A percentile compares a stretch with the other conserved stretches of the same genome.
Conservation (phyloP, 306 rosid species). For the Vigna hirtella region DNA sequence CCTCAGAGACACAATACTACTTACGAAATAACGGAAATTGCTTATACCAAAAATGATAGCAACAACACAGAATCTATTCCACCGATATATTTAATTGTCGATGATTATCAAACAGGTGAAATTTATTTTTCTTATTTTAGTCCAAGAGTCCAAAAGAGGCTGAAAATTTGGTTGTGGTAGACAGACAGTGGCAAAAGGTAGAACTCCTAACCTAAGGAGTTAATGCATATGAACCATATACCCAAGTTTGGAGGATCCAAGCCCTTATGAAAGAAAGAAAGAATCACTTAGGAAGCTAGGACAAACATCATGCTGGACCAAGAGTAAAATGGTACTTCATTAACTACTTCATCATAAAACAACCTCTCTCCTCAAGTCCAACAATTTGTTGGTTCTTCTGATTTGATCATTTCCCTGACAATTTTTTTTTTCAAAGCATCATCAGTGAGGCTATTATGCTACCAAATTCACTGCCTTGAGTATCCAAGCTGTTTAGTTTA, state of each 20-base stretch:
- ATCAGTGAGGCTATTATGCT: no score
- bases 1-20: not conserved
- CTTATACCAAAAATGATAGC: constrained; percentile 6
- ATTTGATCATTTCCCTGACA: not conserved
- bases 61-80: not conserved
- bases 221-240: not conserved
- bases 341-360: not conserved
- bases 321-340: not conserved
- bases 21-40: not conserved
- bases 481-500: no score
- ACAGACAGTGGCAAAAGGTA: not conserved
- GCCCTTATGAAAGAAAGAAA: not conserved
- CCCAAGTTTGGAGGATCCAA: not conserved
- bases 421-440: not conserved
- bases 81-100: not conserved
- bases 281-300: constrained; percentile 10
- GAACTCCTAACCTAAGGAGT: constrained; percentile 9
- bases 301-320: not conserved
- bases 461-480: no score
- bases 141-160: not conserved
- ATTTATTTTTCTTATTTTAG: not conserved
- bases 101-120: not conserved
- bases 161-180: not conserved
- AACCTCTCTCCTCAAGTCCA: not conserved
- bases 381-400: constrained; percentile 1